These are phyloP conservation scores for Chytriomyces hyalinus DNA, from an alignment of 192 early-diverging fungal species.

Conservation along the genomic window DNA sequence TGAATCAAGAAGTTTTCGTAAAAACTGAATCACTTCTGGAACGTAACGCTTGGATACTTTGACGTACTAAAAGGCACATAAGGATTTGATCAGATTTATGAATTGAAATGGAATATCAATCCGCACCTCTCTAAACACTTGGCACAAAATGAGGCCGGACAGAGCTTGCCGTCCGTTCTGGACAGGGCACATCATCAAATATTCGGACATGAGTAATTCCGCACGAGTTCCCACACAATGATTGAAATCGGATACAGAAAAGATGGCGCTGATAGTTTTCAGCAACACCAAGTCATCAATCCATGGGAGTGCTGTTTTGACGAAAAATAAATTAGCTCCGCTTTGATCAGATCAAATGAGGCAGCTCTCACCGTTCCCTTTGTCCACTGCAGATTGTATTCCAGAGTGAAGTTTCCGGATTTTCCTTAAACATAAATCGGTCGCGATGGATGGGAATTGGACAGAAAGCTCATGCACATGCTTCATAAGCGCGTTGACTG, in stretches of 20 bases:
- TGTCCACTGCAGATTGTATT: slow-evolving; percentile 17
- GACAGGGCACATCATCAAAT: slow-evolving; percentile 70
- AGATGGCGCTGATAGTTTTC: slow-evolving; percentile 74
- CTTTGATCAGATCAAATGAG: slow-evolving; percentile 1
- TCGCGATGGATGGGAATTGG: slow-evolving; percentile 27
- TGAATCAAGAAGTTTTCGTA: slow-evolving; percentile 33
- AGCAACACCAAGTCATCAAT: slow-evolving; percentile 62
- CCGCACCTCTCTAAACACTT: slow-evolving; percentile 67
- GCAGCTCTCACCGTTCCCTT: slow-evolving; percentile 21
- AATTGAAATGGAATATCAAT: too few species aligned
- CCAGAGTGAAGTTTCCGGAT: slow-evolving; percentile 25
- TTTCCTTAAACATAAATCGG: slow-evolving; percentile 22
- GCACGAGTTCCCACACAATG: slow-evolving; percentile 88
- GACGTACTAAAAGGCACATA: slow-evolving; percentile 58
- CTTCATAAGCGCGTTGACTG: slow-evolving; percentile 34
- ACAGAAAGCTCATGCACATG: slow-evolving; percentile 43
- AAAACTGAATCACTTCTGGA: slow-evolving; percentile 57
- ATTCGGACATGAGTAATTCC: slow-evolving; percentile 78
- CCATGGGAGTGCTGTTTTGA: slow-evolving; percentile 25
- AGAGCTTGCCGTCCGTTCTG: slow-evolving; percentile 63
- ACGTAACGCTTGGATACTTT: slow-evolving; percentile 72
- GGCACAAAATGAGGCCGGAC: slow-evolving; percentile 79
- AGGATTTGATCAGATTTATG: neutral
- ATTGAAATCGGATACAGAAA: slow-evolving; percentile 91
- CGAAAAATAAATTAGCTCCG: neutral